Percentiles rank a stretch among this genome's conserved stretches.
phyloP scores from a whole-genome alignment of 2,329 filamentous ascomycete genomes.

The Botrytis deweyae region DNA sequence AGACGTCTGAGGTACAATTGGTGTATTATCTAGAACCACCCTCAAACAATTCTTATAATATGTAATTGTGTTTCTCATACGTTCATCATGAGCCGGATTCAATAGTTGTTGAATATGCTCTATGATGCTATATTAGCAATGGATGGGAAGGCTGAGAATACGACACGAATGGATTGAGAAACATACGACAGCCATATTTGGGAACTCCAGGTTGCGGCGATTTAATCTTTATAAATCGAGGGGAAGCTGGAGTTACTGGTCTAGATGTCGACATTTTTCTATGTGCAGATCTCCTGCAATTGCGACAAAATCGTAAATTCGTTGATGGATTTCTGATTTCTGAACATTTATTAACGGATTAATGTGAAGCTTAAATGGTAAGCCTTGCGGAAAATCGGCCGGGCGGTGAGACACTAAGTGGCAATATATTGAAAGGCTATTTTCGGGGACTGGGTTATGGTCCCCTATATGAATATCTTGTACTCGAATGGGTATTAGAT shows the following conservation, averaged over 20 bases:
- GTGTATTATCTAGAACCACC: conserved; percentile 66
- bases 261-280: conserved; percentile 35
- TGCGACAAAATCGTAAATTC: conserved; percentile 17
- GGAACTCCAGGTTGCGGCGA: conserved; percentile 57
- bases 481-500: not conserved
- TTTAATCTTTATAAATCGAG: conserved; percentile 51
- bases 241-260: conserved; percentile 38
- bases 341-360: conserved; percentile 1
- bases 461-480: conserved; percentile 8
- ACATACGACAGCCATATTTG: conserved; percentile 63
- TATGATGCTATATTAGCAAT: conserved; percentile 41
- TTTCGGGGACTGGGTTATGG: not conserved
- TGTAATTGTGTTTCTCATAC: conserved; percentile 65
- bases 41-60: conserved; percentile 72
- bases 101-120: conserved; percentile 72
- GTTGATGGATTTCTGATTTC: not conserved
- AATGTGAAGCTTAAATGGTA: conserved; percentile 11
- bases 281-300: conserved; percentile 6
- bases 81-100: conserved; percentile 54
- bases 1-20: conserved; percentile 64
- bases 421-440: conserved; percentile 17
- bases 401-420: conserved; percentile 13
- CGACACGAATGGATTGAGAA: conserved; percentile 18
- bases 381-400: conserved; percentile 20
- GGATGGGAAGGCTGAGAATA: conserved; percentile 31